Conservation (phyloP, 192 early-diverging fungal genomes). For the Backusella morwellensis region DNA sequence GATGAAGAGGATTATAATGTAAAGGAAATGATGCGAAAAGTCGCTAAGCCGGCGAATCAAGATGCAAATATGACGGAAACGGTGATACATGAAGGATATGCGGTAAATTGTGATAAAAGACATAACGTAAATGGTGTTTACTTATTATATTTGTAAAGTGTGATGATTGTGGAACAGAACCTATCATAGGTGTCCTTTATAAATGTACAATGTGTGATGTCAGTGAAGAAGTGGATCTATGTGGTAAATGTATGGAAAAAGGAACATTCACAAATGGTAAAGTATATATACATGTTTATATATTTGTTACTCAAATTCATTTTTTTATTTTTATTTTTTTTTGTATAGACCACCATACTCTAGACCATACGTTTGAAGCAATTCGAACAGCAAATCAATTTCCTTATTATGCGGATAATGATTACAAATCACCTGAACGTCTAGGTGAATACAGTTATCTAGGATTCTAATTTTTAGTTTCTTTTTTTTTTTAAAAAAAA, state of each 20-base stretch:
- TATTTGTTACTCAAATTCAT: too few species aligned
- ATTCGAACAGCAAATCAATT: conserved; percentile 24
- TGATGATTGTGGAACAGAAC: conserved; percentile 68
- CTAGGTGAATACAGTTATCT: conserved; percentile 39
- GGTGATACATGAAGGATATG: conserved; percentile 38
- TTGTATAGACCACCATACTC: conserved; percentile 35
- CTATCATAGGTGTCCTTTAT: conserved; percentile 69
- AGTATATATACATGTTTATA: not conserved
- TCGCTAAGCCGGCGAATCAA: conserved; percentile 4
- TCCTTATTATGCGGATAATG: conserved; percentile 41
- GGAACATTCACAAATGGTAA: conserved; percentile 49
- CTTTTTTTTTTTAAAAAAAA: too few species aligned
- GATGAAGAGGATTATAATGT: conserved; percentile 45
- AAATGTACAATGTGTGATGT: conserved; percentile 64
- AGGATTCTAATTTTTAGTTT: conserved; percentile 14
- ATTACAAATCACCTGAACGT: conserved; percentile 34
- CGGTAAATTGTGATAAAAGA: conserved; percentile 16
- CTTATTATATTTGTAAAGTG: conserved; percentile 51
- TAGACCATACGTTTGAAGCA: conserved; percentile 36
- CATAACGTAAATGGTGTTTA: not conserved
- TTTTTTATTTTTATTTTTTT: too few species aligned
- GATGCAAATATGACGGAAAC: conserved; percentile 1
- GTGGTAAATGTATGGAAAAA: conserved; percentile 61
- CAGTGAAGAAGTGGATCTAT: conserved; percentile 64
- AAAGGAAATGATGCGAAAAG: conserved; percentile 40